phyloP scores from a whole-genome alignment of 805 yeast genomes.

The Candida boidinii region DNA sequence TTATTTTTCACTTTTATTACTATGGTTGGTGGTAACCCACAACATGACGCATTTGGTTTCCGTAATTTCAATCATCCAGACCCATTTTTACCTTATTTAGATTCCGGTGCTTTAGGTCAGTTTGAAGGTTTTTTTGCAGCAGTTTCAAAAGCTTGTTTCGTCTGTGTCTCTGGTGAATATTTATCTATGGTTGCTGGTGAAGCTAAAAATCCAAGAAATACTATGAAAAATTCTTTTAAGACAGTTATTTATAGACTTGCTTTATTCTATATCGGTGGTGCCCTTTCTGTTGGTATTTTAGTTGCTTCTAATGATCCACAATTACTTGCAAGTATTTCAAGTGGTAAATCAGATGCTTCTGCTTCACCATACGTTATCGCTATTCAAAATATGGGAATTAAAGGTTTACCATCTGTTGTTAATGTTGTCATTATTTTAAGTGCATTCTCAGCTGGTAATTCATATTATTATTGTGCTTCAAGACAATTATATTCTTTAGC shows the following conservation, averaged over 20 bases:
- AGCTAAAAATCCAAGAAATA: conserved; percentile 31
- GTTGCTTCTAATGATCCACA: conserved; percentile 27
- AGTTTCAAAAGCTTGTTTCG: conserved; percentile 29
- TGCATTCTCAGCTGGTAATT: conserved; percentile 77
- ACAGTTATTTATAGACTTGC: conserved; percentile 35
- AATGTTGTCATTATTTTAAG: conserved; percentile 66
- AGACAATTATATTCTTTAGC: conserved; percentile 59
- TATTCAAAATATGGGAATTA: conserved; percentile 55
- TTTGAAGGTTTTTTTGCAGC: conserved; percentile 35
- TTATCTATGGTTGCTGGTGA: conserved; percentile 37
- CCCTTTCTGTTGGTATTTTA: conserved; percentile 32
- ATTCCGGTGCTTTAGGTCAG: conserved; percentile 29
- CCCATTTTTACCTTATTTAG: conserved; percentile 28
- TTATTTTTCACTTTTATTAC: conserved; percentile 41
- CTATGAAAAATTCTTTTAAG: conserved; percentile 31
- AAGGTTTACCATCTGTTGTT: conserved; percentile 60
- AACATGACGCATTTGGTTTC: conserved; percentile 42
- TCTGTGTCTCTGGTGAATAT: conserved; percentile 36
- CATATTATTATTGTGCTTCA: conserved; percentile 64
- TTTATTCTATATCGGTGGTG: conserved; percentile 35
- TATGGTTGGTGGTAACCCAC: conserved; percentile 52
- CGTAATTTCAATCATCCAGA: conserved; percentile 34
- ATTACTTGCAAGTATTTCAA: conserved; percentile 36
- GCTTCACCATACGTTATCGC: conserved; percentile 78
- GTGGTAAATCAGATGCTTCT: conserved; percentile 60